phyloP scores from a whole-genome alignment of 2,329 filamentous ascomycete genomes.

The Scedosporium aurantiacum region DNA sequence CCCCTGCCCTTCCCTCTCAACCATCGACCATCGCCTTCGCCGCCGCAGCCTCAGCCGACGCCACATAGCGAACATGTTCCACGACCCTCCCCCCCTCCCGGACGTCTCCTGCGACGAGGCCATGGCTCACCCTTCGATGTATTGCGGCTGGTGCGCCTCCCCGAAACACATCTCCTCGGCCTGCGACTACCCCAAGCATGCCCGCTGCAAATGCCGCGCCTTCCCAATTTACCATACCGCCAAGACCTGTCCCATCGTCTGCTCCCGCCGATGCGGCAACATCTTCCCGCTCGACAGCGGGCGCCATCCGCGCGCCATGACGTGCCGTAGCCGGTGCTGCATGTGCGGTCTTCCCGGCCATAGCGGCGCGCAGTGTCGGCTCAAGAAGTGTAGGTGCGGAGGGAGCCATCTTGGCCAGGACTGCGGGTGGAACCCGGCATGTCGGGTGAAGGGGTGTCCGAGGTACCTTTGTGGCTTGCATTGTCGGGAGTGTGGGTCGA shows the following conservation, averaged over 20 bases:
- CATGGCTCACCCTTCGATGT: not conserved
- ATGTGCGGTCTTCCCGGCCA: slow-evolving; percentile 30
- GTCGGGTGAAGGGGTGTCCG: slow-evolving; percentile 18
- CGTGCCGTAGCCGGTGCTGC: slow-evolving; percentile 25
- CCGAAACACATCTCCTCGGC: not conserved
- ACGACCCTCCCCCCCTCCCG: slow-evolving; percentile 10
- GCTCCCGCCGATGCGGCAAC: slow-evolving; percentile 22
- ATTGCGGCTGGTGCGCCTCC: not conserved
- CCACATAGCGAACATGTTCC: slow-evolving; percentile 24
- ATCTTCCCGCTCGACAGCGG: slow-evolving; percentile 13
- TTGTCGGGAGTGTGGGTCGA: slow-evolving; percentile 21
- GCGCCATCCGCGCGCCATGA: slow-evolving; percentile 24
- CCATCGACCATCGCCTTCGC: slow-evolving; percentile 21
- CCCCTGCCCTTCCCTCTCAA: slow-evolving; percentile 11
- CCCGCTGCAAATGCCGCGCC: slow-evolving; percentile 26
- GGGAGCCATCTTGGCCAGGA: slow-evolving; percentile 25
- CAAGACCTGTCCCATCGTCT: slow-evolving; percentile 19
- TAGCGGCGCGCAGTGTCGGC: slow-evolving; percentile 22
- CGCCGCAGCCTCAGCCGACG: slow-evolving; percentile 24
- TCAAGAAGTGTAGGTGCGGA: slow-evolving; percentile 24
- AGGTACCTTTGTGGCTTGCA: slow-evolving; percentile 24
- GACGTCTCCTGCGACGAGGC: not conserved
- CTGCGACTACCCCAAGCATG: slow-evolving; percentile 20
- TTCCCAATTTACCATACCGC: slow-evolving; percentile 26
- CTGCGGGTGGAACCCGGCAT: slow-evolving; percentile 27